Evolutionary conservation across 768 basidiomycete genomes (phyloP), one percentile per base, ranked within the genome.

Genomic region (Macrolepiota albuminosa): DNA sequence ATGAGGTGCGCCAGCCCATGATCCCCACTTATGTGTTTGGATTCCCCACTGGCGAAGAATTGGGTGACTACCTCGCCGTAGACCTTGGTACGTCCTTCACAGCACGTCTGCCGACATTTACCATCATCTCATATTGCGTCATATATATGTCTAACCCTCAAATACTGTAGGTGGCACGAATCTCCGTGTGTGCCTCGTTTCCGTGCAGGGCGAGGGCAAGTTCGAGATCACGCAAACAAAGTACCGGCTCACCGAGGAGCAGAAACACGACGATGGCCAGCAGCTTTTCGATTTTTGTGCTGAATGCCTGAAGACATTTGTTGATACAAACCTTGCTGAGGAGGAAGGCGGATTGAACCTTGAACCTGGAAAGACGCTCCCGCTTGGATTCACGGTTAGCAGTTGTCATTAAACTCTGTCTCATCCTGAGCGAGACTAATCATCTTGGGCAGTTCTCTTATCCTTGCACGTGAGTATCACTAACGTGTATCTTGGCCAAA

Each of bases 171-270:
- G 92, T 54, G 95, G 95, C 37, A 98, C 96, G 26, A 98, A 99
- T 70, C 83, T 99, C n/a, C 94, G 97, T 47, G 97, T 98, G 47
- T 99, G 97, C 75, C 88, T 97, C 47, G 96, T 99, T 53, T 91
- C 87, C 33, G 78, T 99, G 2, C 86, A 90, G 65, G 97, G 97
- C 29, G 83, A 87, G 10, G 96, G 97, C 60, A 95, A 96, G 78
- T 99, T 98, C 72, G 95, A 98, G 75, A 89, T 99, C 66, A 94
- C 95, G 0, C 96, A 98, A 71, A 89, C 95, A 39, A 99, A 99
- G 74, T 98, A 98, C 74, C 89, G 95, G 54, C 84, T 99, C 48
- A 87, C 92, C 1, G 97, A 99, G 69, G 97, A 98, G 68, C 97
- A 98, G 73, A 99, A 99, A 73, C 94, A 97, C 60, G 93, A 91